Conservation (phyloP, 192 early-diverging fungal species). For the Funneliformis geosporum region DNA sequence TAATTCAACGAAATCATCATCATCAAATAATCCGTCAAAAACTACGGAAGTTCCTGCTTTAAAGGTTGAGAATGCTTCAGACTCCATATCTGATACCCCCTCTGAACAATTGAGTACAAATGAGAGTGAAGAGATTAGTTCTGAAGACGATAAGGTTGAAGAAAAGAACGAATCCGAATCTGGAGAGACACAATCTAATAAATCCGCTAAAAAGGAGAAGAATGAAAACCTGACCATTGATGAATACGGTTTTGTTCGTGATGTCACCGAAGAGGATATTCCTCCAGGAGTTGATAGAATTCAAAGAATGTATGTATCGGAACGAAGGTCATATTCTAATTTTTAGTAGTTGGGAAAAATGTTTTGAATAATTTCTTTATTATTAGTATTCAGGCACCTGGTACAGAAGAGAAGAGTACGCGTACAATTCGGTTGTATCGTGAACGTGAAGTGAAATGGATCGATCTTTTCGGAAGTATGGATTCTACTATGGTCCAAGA, state of each 20-base stretch:
- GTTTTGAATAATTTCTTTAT: background rate
- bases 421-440: constrained; percentile 42
- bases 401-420: constrained; percentile 6
- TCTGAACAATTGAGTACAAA: background rate
- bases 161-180: background rate
- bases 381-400: constrained; percentile 12
- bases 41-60: background rate
- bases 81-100: background rate
- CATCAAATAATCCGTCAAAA: background rate
- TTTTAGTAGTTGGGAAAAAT: background rate
- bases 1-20: background rate
- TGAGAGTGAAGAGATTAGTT: constrained; percentile 25
- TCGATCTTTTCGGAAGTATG: constrained; percentile 40
- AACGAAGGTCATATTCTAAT: background rate
- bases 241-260: constrained; percentile 40
- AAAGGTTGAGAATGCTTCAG: background rate
- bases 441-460: constrained; percentile 50
- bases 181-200: background rate
- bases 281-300: constrained; percentile 38
- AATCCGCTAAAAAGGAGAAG: constrained; percentile 22
- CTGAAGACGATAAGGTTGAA: constrained; percentile 5
- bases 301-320: constrained; percentile 35
- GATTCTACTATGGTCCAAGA: constrained; percentile 35
- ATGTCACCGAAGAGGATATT: constrained; percentile 32
- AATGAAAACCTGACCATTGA: constrained; percentile 36